Percentiles rank a stretch among this genome's conserved stretches.
Evolutionary conservation across 352 stramenopile species (phyloP).

Genomic region (Phytopythium cucurbitacearum): DNA sequence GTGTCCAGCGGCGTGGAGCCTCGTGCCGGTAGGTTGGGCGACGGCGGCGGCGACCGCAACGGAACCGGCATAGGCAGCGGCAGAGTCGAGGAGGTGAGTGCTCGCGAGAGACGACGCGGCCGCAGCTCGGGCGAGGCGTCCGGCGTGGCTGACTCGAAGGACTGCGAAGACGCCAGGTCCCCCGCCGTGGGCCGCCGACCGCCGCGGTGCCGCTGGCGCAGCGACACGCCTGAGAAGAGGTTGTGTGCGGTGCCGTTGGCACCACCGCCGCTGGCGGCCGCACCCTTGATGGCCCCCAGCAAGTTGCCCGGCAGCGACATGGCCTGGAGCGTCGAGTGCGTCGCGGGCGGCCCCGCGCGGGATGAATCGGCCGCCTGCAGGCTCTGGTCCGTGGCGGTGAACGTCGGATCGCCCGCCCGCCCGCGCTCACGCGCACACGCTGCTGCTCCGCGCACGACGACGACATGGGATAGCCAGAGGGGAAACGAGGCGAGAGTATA

Average conservation of each 20-base stretch:
- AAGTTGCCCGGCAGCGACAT: conserved; percentile 12
- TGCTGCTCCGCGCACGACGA: background rate
- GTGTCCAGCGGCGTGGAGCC: conserved; percentile 23
- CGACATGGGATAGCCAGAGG: background rate
- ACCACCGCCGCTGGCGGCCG: conserved; percentile 15
- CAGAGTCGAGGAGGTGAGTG: too few relatives aligned
- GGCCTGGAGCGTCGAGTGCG: too few relatives aligned
- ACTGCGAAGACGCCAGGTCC: background rate
- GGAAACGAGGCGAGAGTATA: background rate
- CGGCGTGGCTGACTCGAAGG: background rate
- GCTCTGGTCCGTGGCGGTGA: background rate
- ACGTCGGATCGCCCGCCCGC: background rate
- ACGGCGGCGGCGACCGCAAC: background rate
- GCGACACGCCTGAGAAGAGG: conserved; percentile 30
- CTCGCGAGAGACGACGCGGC: background rate
- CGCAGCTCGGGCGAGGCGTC: conserved; percentile 9
- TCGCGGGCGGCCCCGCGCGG: too few relatives aligned
- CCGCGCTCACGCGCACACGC: background rate
- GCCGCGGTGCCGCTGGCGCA: conserved; percentile 13
- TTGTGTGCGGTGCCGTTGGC: background rate
- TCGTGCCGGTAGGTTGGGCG: background rate
- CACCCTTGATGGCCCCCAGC: conserved; percentile 27
- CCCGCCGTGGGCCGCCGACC: conserved; percentile 1
- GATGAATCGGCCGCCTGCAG: too few relatives aligned
- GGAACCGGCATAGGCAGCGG: background rate